Base-by-base conservation (phyloP, 2,329 filamentous ascomycete genomes). In the Paecilomyces sp. region DNA sequence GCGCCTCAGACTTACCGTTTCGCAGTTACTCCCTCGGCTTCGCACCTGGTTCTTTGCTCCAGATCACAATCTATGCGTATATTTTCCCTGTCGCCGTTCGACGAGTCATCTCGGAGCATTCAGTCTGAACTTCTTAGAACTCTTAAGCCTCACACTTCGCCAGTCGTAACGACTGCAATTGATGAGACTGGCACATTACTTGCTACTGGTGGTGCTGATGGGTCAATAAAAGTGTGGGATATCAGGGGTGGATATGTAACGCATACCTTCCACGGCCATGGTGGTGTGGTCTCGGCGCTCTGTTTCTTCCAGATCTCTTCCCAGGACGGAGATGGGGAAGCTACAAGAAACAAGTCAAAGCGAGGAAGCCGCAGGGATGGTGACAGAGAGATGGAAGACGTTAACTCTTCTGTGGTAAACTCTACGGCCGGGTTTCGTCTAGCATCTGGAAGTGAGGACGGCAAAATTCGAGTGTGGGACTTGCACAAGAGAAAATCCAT, bases 11-110 rank as follows among this genome's bases (percentile, higher is more conserved):
- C 64, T 65, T 9, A 64, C 50, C 58, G 55, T 57, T 30, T 57
- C 63, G 13, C 63, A 91, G 89, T 99, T 66, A 95, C 93, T 0
- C 92, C 92, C 0, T 91, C 90, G 62, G 91, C 87, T 8, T 92
- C 91, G 28, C 91, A 97, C 74, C 83, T 97, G 58, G 87, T 96
- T 64, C 80, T 95, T 66, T 97, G 92, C 79, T 99, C 94, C 18
- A 88, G 93, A 66, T 97, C 93, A n/a, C 82, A 97, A 58, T 92
- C 92, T 6, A 95, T 97, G 92, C 89, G 90, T 70, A 92, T 97
- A 65, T 97, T 91, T 77, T 78, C 88, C 18, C 81, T 99, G 28
- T 82, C 83, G 57, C 79, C 81, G 28, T 84, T 85, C 22, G 79
- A 79, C 57, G 74, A 80, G 30, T 80, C 83, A 22, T 80, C 84